phyloP scores from a whole-genome alignment of 192 early-diverging fungal species.

The Podila horticola region DNA sequence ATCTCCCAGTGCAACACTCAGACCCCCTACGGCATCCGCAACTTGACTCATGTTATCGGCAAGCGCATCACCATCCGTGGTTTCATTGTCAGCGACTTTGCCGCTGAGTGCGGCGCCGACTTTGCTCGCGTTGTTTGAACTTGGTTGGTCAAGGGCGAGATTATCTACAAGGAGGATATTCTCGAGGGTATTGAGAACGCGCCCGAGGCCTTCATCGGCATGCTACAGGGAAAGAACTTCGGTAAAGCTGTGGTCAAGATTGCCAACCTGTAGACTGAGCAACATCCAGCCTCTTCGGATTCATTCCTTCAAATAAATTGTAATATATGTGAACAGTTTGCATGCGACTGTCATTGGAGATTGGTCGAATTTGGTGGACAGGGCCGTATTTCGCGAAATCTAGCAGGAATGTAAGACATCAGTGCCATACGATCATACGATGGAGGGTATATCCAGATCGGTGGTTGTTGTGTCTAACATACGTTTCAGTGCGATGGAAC shows the following conservation, averaged over 20 bases:
- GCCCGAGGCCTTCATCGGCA: constrained; percentile 66
- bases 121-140: constrained; percentile 40
- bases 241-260: constrained; percentile 73
- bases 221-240: constrained; percentile 76
- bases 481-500: too few species aligned
- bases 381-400: too few species aligned
- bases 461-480: too few species aligned
- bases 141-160: constrained; percentile 43
- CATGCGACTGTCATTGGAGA: too few species aligned
- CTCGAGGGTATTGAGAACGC: constrained; percentile 43
- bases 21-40: constrained; percentile 65
- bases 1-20: constrained; percentile 78
- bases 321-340: too few species aligned
- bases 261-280: constrained; percentile 50
- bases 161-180: constrained; percentile 50
- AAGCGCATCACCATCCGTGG: constrained; percentile 71
- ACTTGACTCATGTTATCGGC: constrained; percentile 60
- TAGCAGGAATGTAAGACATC: too few species aligned
- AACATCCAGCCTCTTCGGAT: too few species aligned
- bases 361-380: too few species aligned
- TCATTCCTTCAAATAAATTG: too few species aligned
- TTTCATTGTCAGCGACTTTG: constrained; percentile 65
- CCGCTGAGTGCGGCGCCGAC: constrained; percentile 45
- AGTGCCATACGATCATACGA: too few species aligned
- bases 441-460: too few species aligned